Evolutionary conservation across 2,329 filamentous ascomycete genomes (phyloP), one percentile per base, ranked within the genome.

Genomic region (Epichloe sp.): DNA sequence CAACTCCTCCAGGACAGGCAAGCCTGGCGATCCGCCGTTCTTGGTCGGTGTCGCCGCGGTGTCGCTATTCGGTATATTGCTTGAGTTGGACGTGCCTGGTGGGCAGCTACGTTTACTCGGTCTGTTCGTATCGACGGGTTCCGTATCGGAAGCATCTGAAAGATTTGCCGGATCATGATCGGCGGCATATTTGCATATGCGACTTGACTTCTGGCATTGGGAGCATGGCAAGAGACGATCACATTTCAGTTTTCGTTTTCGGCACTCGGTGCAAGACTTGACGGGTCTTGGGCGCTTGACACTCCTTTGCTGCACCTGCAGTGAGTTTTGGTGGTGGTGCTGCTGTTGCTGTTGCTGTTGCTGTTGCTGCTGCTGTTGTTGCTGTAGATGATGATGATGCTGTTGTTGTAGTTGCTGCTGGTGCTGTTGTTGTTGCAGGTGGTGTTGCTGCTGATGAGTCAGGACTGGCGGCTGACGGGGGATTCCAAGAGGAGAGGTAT

Each of bases 171-270:
- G 66, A 50, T 75, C 72, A 35, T 74, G 70, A 51, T 76, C 72
- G 19, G 73, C 68, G 23, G 74, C 67, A 56, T 79, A 80, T 56
- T 68, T 74, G 64, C 77, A 80, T 40, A 63, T 59, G 37, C 76
- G 74, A 55, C 70, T 72, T n/a, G 75, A 76, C 60, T 77, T 78
- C 48, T 76, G 74, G 59, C 78, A 81, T 60, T 80, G 77, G 5
- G 74, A 75, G 57, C 78, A 81, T 4, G 76, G 76, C 43, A 70
- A 67, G n/a, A 71, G 66, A 44, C 78, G 71, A 60, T 80, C 76
- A 62, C 78, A 81, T 53, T 71, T 70, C 5, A 79, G 64, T 60
- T 78, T 80, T 57, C 78, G 71, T 60, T 78, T 78, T 50, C 78
- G 70, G 57, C 78, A 79, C 57, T 77, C 74, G 52, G 73, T 73